Evolutionary conservation across 345 rosid species (phyloP).

Genomic region (Camelina neglecta): DNA sequence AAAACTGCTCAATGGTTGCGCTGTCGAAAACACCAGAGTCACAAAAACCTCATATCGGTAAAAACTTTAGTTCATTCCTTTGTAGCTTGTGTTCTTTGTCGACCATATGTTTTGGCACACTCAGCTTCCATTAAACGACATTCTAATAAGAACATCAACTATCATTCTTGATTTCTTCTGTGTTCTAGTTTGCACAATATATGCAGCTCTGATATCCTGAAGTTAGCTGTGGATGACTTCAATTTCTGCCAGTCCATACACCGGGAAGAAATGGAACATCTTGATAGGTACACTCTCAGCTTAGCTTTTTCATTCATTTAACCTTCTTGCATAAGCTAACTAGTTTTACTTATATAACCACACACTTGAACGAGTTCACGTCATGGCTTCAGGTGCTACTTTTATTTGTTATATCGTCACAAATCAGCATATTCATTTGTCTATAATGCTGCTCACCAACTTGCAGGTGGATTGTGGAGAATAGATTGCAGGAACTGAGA

Average conservation of each 20-base stretch:
- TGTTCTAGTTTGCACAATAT: constrained; percentile 53
- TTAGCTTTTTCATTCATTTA: constrained; percentile 4
- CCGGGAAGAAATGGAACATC: constrained; percentile 62
- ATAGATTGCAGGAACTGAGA: constrained; percentile 66
- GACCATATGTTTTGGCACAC: not conserved
- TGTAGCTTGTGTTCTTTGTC: constrained; percentile 1
- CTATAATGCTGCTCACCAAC: constrained; percentile 19
- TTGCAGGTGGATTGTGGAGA: constrained; percentile 74
- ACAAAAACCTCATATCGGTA: constrained; percentile 72
- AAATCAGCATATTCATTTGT: not conserved
- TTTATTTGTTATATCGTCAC: constrained; percentile 1
- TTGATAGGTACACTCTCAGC: constrained; percentile 57
- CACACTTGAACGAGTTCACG: constrained; percentile 22
- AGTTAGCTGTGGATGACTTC: constrained; percentile 74
- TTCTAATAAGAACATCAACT: not conserved
- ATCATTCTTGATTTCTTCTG: constrained; percentile 9
- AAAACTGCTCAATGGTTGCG: constrained; percentile 56
- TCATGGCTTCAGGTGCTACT: not conserved
- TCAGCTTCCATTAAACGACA: not conserved
- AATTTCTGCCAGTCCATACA: constrained; percentile 68
- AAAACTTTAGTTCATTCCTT: constrained; percentile 5
- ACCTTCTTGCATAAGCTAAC: constrained; percentile 9
- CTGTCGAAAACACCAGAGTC: constrained; percentile 49
- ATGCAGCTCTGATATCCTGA: constrained; percentile 56
- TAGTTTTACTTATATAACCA: constrained; percentile 8